A percentile compares a stretch with the other conserved stretches of the same genome.
These are phyloP conservation scores for Vicia villosa DNA, from an alignment of 306 rosid genomes.

Conservation along the genomic window DNA sequence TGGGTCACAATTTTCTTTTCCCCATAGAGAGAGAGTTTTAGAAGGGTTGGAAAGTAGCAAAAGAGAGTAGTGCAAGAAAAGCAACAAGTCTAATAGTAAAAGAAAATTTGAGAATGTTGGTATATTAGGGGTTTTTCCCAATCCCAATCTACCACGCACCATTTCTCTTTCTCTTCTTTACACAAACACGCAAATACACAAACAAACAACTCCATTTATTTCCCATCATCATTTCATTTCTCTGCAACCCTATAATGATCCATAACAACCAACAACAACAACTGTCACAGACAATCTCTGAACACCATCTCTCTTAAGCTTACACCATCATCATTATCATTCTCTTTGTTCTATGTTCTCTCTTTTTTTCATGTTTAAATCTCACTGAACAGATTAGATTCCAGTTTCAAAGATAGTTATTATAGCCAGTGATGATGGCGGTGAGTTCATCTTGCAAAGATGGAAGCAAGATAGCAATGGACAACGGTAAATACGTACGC, in stretches of 20 bases:
- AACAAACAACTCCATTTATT: slow-evolving; percentile 22
- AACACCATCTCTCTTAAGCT: not conserved
- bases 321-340: not conserved
- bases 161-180: slow-evolving; percentile 13
- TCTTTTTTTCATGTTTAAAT: slow-evolving; percentile 10
- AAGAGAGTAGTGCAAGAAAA: slow-evolving; percentile 47
- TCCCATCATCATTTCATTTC: not conserved
- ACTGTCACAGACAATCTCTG: slow-evolving; percentile 38
- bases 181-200: not conserved
- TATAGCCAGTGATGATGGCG: slow-evolving; percentile 57
- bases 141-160: slow-evolving; percentile 41
- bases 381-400: not conserved
- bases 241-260: slow-evolving; percentile 2
- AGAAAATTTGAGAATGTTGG: slow-evolving; percentile 14
- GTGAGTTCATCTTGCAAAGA: slow-evolving; percentile 75
- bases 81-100: slow-evolving; percentile 22
- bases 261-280: slow-evolving; percentile 19
- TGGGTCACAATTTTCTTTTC: slow-evolving; percentile 27
- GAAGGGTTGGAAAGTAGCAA: slow-evolving; percentile 65
- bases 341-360: not conserved
- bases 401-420: slow-evolving; percentile 34
- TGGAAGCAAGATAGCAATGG: slow-evolving; percentile 64
- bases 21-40: slow-evolving; percentile 33
- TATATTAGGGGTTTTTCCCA: slow-evolving; percentile 43
- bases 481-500: slow-evolving; percentile 95